Base-by-base conservation (phyloP, 768 basidiomycete genomes). In the Termitomyces sp. region DNA sequence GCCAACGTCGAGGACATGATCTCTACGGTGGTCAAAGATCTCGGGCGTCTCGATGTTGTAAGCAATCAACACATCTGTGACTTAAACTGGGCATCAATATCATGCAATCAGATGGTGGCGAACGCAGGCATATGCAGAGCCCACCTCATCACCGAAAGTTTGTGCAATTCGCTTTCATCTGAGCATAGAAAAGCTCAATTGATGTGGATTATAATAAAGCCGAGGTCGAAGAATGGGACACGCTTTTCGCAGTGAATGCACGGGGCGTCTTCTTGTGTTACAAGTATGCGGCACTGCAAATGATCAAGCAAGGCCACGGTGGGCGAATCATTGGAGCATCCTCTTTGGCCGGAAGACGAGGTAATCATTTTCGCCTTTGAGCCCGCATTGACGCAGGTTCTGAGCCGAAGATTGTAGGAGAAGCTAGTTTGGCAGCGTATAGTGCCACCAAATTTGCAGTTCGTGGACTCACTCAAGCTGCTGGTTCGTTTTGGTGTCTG, bases 381-480 rank as follows among this genome's bases (percentile, higher is more conserved):
- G 22, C 21, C 30, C 19, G n/a, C 2, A 45, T 51, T 2, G 3
- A n/a, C 15, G 9, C 26, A 22, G 9, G 26, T 35, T 38, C 26
- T 34, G 32, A 22, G 21, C 43, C 7, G 28, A 51, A 32, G 37
- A 10, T 6, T 28, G 37, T 19, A 61, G 62, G 57, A 10, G 50
- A 56, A 49, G 47, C 34, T 10, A n/a, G 45, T 21, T 45, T 58
- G 38, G 56, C 45, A 1, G 65, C 68, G 5, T 77, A 77, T 48
- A 65, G 67, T 47, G 58, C 69, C 0, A 71, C 70, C 2, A 76
- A 78, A 62, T 76, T 77, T 57, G 75, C 74, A 22, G 47, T 48
- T 17, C 34, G 47, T 22, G 47, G 47, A 17, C 47, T 48, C 21
- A 48, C 47, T 17, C 34, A 48, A 5, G 47, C 47, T 15, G 47